Base-by-base conservation (phyloP, 1,284 basidiomycete genomes). In the Fomitopsis schrenkii region DNA sequence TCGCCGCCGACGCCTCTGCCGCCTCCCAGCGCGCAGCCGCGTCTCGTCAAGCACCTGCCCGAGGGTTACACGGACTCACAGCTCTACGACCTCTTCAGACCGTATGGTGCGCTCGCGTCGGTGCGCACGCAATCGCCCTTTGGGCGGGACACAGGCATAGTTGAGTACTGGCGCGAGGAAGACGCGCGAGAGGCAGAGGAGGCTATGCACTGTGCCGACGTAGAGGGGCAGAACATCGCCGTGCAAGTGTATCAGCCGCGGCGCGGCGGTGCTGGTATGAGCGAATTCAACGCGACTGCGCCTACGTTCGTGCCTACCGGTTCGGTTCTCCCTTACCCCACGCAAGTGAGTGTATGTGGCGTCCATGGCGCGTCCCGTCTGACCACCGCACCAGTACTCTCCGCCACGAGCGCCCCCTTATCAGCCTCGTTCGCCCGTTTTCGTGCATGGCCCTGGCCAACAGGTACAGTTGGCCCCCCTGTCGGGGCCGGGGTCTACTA, bases 131-230 rank as follows among this genome's bases (percentile, higher is more conserved):
- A 90, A 65, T 87, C 87, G 44, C 80, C 86, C 62, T 85, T 91
- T 70, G 87, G 88, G 45, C 80, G 81, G 55, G 88, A 89, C 70
- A 88, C 84, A 0, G 92, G 87, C 57, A 80, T 92, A 59, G 82
- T 95, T 57, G 91, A 95, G 72, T 95, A 93, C 73, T 95, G 91
- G 91, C 85, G 87, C 66, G 93, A 95, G 73, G 91, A 93, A 50
- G 93, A 95, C 71, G 93, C 92, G 4, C 81, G 83, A 19, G 75
- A 80, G 22, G 91, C 91, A 2, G 92, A 95, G 70, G 84, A 86
- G 54, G 86, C 86, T 2, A 80, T 94, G 82, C 91, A 93, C 72
- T 93, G 89, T 66, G 83, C 86, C 19, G 91, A 93, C 55, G 79
- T 93, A 7, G 88, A 89, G 50, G 91, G 90, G 10, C 84, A 87